Evolutionary conservation across 768 basidiomycete genomes (phyloP).

Genomic region (Tricholoma bakamatsutake): DNA sequence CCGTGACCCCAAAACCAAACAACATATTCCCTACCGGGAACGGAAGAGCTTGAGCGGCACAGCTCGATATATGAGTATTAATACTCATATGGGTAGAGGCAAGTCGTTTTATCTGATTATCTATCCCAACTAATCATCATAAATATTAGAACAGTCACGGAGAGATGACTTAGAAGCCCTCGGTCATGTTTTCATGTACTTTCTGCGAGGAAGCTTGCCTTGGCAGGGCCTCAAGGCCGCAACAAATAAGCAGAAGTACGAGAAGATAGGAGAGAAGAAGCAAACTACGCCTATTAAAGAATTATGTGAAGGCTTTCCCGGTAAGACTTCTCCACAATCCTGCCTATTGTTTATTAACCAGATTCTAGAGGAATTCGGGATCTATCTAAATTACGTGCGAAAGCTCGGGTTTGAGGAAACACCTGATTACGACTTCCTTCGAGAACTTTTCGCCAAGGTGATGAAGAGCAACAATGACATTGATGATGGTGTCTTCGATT

Average conservation of each 20-base stretch:
- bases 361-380: constrained; percentile 87
- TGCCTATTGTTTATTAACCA: constrained; percentile 3
- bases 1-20: constrained; percentile 97
- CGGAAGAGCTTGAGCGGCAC: constrained; percentile 96
- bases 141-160: constrained; percentile 70
- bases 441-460: constrained; percentile 91
- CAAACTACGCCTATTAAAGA: constrained; percentile 98
- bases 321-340: constrained; percentile 35
- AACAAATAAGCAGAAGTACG: constrained; percentile 99
- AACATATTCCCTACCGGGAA: constrained; percentile 98
- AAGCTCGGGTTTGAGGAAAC: constrained; percentile 99
- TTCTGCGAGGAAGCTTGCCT: constrained; percentile 90
- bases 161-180: constrained; percentile 98
- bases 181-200: constrained; percentile 99
- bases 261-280: constrained; percentile 99
- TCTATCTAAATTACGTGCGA: constrained; percentile 98
- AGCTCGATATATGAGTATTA: constrained; percentile 99
- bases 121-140: constrained; percentile 4
- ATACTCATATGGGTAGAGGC: constrained; percentile 97
- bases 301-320: constrained; percentile 92
- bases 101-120: constrained; percentile 17
- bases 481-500: constrained; percentile 94
- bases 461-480: constrained; percentile 86
- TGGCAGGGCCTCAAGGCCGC: constrained; percentile 99
- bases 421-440: constrained; percentile 96